Conservation (phyloP, 2,329 filamentous ascomycete species). For the Nemania abortiva region DNA sequence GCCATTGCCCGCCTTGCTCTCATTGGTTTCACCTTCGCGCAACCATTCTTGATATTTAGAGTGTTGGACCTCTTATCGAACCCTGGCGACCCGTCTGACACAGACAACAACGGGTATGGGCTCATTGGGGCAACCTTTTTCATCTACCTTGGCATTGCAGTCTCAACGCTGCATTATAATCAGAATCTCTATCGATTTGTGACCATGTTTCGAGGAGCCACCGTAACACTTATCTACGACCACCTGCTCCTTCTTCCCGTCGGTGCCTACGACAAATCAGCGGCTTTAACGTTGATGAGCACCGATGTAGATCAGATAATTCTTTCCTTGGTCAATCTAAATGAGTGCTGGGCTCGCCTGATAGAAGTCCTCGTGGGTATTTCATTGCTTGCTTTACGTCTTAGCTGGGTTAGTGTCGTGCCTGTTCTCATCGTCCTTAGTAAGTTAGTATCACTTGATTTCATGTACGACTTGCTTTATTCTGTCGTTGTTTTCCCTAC, state of each 20-base stretch:
- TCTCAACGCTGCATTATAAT: neutral
- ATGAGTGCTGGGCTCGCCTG: neutral
- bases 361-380: neutral
- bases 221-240: neutral
- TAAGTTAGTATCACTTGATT: neutral
- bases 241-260: neutral
- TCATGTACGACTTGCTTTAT: neutral
- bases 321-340: neutral
- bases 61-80: neutral
- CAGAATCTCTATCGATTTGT: conserved; percentile 11
- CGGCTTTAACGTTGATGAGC: conserved; percentile 8
- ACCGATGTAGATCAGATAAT: conserved; percentile 10
- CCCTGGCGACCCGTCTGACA: neutral
- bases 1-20: neutral
- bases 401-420: neutral
- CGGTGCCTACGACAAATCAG: neutral
- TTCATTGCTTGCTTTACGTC: neutral
- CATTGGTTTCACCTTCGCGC: conserved; percentile 7
- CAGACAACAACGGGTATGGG: neutral
- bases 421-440: neutral
- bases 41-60: conserved; percentile 1
- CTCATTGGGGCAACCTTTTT: conserved; percentile 3
- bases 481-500: neutral
- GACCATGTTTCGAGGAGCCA: neutral
- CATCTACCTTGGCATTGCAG: conserved; percentile 4